These are phyloP conservation scores for Nakazawaea siamensis DNA, from an alignment of 805 yeast genomes.

Conservation along the genomic window DNA sequence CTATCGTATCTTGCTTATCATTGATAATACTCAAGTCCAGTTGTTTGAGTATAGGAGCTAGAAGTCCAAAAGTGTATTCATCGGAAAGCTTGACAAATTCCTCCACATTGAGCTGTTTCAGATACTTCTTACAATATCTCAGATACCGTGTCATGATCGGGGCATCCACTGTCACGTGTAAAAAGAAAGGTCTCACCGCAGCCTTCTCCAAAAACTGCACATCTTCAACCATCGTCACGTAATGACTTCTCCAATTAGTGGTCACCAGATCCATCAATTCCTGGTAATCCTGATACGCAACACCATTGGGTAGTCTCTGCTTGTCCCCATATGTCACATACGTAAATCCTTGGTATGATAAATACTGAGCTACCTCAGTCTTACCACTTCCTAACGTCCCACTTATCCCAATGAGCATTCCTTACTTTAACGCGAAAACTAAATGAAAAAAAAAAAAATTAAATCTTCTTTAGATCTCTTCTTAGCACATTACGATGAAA, in stretches of 20 bases:
- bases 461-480: not conserved
- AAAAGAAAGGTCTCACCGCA: slow-evolving; percentile 71
- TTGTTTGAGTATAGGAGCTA: slow-evolving; percentile 31
- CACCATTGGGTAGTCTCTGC: slow-evolving; percentile 11
- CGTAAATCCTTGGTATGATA: slow-evolving; percentile 46
- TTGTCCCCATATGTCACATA: slow-evolving; percentile 20
- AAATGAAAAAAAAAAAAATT: no score
- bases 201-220: slow-evolving; percentile 35
- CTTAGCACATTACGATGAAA: slow-evolving; percentile 4
- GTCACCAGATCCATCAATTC: slow-evolving; percentile 58
- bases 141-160: slow-evolving; percentile 44
- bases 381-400: slow-evolving; percentile 67
- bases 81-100: slow-evolving; percentile 29
- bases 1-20: slow-evolving; percentile 26
- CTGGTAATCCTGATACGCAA: slow-evolving; percentile 28
- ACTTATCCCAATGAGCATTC: slow-evolving; percentile 68
- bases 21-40: slow-evolving; percentile 57
- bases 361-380: slow-evolving; percentile 50
- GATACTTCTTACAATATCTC: slow-evolving; percentile 18
- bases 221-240: slow-evolving; percentile 39
- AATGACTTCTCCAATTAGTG: slow-evolving; percentile 51
- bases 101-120: slow-evolving; percentile 7
- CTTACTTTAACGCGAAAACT: no score
- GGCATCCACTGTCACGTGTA: slow-evolving; percentile 74
- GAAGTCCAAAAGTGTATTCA: slow-evolving; percentile 12